phyloP scores from a whole-genome alignment of 108 stramenopile genomes.

The Aurantiochytrium sp. region DNA sequence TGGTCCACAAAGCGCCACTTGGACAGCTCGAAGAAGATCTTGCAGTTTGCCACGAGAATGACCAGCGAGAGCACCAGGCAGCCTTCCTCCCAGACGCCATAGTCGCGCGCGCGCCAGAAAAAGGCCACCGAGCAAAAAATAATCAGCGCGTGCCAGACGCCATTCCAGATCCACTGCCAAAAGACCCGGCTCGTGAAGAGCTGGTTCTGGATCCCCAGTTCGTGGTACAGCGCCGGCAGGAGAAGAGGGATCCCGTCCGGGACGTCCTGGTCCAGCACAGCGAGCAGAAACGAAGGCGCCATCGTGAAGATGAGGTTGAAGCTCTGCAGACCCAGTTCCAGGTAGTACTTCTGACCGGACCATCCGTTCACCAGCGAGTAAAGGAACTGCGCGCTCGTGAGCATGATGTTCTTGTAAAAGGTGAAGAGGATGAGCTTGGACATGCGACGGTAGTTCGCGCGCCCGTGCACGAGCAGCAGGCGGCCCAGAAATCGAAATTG shows the following conservation, averaged over 20 bases:
- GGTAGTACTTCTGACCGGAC: conserved; percentile 31
- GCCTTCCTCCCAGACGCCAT: background rate
- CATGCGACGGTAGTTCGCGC: conserved; percentile 87
- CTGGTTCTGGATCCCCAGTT: background rate
- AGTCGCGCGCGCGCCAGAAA: background rate
- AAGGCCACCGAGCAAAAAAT: background rate
- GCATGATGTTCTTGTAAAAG: conserved; percentile 95
- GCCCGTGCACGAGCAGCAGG: conserved; percentile 89
- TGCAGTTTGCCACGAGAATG: background rate
- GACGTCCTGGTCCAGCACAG: conserved; percentile 84
- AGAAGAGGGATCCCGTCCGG: conserved; percentile 65
- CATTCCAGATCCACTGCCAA: background rate
- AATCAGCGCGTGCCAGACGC: background rate
- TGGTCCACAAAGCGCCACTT: background rate
- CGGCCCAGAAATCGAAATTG: conserved; percentile 82
- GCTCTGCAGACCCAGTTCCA: conserved; percentile 28
- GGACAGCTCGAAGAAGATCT: conserved; percentile 12
- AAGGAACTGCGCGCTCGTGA: conserved; percentile 72
- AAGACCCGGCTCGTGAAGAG: background rate
- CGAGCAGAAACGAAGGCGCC: conserved; percentile 75
- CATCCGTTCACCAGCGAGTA: conserved; percentile 33
- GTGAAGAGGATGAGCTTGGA: conserved; percentile 82
- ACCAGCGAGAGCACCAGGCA: background rate
- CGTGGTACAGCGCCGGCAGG: conserved; percentile 43
- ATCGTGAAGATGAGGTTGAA: conserved; percentile 76